Evolutionary conservation across 2,329 filamentous ascomycete genomes (phyloP).

Genomic region (Paradendryphiella salina): DNA sequence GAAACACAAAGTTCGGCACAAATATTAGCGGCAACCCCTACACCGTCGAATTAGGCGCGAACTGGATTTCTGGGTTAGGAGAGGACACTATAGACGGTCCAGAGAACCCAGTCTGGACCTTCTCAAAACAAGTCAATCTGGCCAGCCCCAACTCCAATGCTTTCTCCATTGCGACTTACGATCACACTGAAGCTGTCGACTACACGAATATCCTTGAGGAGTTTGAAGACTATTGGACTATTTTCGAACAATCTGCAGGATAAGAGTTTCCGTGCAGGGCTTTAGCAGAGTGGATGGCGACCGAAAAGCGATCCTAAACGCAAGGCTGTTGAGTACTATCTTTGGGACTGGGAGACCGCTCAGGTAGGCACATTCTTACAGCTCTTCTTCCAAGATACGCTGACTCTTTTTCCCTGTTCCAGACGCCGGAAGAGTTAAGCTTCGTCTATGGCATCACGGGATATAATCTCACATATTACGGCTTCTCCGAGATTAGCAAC

Average conservation of each 20-base stretch:
- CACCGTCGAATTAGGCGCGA: slow-evolving; percentile 67
- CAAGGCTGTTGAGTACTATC: slow-evolving; percentile 66
- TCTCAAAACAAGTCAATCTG: slow-evolving; percentile 62
- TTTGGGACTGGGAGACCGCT: slow-evolving; percentile 62
- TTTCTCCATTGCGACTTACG: slow-evolving; percentile 62
- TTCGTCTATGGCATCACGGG: slow-evolving; percentile 60
- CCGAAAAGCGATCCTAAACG: slow-evolving; percentile 59
- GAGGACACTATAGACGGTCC: slow-evolving; percentile 28
- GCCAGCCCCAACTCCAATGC: slow-evolving; percentile 63
- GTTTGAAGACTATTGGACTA: slow-evolving; percentile 54
- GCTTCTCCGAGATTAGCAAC: slow-evolving; percentile 9
- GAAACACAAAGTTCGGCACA: slow-evolving; percentile 61
- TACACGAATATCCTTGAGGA: slow-evolving; percentile 57
- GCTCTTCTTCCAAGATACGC: rapidly evolving
- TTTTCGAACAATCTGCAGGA: slow-evolving; percentile 63
- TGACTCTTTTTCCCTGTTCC: neutral
- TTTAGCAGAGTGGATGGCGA: slow-evolving; percentile 65
- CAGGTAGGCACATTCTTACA: slow-evolving; percentile 20
- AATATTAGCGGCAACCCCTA: slow-evolving; percentile 56
- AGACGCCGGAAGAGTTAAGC: slow-evolving; percentile 60
- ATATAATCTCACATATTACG: slow-evolving; percentile 54
- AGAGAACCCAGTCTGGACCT: slow-evolving; percentile 66
- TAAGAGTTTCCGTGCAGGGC: slow-evolving; percentile 60
- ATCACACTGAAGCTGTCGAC: slow-evolving; percentile 59
- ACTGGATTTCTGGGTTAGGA: slow-evolving; percentile 62